Evolutionary conservation across 140 eudicot genomes (phyloP).

Genomic region (Anethum foeniculum): DNA sequence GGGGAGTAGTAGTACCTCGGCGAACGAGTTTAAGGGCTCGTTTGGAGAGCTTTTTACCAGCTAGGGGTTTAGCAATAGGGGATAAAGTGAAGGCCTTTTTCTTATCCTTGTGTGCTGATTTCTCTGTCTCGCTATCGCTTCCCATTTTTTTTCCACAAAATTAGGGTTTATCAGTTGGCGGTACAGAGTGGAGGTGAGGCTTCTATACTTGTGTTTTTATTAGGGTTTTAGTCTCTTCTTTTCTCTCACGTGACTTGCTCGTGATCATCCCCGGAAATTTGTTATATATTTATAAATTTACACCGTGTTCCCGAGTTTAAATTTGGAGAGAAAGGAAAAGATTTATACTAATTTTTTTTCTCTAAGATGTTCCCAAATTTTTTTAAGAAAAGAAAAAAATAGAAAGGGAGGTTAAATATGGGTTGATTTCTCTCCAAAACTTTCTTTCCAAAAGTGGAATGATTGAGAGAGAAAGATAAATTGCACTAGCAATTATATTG

Average conservation of each 20-base stretch:
- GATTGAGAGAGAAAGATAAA: too few relatives aligned
- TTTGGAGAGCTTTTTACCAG: constrained; percentile 83
- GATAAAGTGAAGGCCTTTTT: constrained; percentile 58
- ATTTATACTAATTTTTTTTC: too few relatives aligned
- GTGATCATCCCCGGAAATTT: neutral
- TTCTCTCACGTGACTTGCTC: neutral
- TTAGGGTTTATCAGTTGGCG: neutral
- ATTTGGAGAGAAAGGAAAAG: too few relatives aligned
- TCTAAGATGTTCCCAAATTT: too few relatives aligned
- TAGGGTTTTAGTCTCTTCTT: neutral
- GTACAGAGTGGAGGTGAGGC: neutral
- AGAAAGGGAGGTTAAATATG: too few relatives aligned
- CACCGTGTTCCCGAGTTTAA: too few relatives aligned
- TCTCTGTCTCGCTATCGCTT: constrained; percentile 85
- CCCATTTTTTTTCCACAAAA: constrained; percentile 27
- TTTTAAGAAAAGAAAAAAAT: too few relatives aligned
- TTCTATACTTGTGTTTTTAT: neutral
- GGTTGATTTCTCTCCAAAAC: too few relatives aligned
- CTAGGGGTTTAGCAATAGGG: constrained; percentile 94
- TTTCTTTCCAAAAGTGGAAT: too few relatives aligned
- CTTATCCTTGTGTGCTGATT: constrained; percentile 61
- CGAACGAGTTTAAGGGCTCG: constrained; percentile 88
- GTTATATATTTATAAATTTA: too few relatives aligned
- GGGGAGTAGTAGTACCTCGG: constrained; percentile 35
- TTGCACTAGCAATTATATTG: too few relatives aligned